Base-by-base conservation (phyloP, 768 basidiomycete genomes). In the Suillus clintonianus region DNA sequence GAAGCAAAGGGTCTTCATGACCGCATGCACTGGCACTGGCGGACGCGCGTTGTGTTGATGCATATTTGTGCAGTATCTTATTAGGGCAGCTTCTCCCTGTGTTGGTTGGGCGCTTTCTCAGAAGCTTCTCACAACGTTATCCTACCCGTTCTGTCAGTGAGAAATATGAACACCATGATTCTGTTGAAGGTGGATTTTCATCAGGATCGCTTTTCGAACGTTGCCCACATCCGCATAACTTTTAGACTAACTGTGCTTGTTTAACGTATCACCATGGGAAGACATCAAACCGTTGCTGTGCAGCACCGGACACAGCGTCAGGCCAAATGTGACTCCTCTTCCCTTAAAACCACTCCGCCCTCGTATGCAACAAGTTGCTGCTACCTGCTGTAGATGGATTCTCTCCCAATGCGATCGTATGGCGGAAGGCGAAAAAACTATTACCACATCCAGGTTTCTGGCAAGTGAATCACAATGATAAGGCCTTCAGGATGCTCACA, bases 1-100 rank as follows among this genome's bases (percentile, higher is more conserved):
- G 34, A 64, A 39, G 64, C 50, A 45, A 53, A 34, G 11, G 51
- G 19, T 19, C 19, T 34, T 53, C 51, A 53, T 53, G 48, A 53
- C 51, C 51, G 19, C 19, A 6, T 53, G 32, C 32, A 15, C 27
- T 30, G 45, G 37, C 45, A 15, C 27, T 30, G 51, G 37, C 45
- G 62, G 67, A 76, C 75, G 72, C 75, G 74, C 72, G 76, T 78
- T 68, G 66, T 74, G 67, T 77, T 79, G 68, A 72, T 64, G 27
- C 19, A 55, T 77, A 58, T 74, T 73, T 72, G 61, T 17, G 60
- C 39, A 10, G 24, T 17, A 27, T 41, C 56, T 57, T 10, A 24
- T 27, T 56, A 10, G 24, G 24, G 55, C 24, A 39, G 10, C 39
- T 55, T n/a, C 48, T 27, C 30, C 13, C 39, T 39, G 39, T 37